A percentile compares a stretch with the other conserved stretches of the same genome.
These are phyloP conservation scores for Telfairia occidentalis DNA, from an alignment of 331 rosid genomes.

Conservation along the genomic window DNA sequence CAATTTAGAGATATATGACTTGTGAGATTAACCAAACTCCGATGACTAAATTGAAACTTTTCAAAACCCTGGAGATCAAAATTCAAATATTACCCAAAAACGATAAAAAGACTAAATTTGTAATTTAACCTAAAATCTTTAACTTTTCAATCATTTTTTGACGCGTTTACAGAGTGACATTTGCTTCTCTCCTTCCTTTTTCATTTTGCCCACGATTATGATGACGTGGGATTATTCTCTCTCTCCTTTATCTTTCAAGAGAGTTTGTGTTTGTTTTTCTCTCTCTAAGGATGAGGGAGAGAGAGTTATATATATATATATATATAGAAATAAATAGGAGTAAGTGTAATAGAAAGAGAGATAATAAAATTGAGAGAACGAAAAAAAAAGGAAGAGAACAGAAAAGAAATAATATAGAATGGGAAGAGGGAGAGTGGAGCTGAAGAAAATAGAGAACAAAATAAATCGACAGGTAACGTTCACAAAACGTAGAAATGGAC, in stretches of 20 bases:
- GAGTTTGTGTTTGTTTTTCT: background rate
- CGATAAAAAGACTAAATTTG: too few relatives aligned
- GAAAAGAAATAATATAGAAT: background rate
- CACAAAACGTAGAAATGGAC: slow-evolving; percentile 1
- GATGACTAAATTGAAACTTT: too few relatives aligned
- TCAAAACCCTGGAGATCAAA: too few relatives aligned
- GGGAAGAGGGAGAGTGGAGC: slow-evolving; percentile 4
- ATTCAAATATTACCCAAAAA: too few relatives aligned
- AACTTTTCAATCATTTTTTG: too few relatives aligned
- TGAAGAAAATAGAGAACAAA: slow-evolving; percentile 9
- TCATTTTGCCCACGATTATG: too few relatives aligned
- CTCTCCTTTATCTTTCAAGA: background rate
- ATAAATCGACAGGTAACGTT: slow-evolving; percentile 3
- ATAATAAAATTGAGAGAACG: background rate
- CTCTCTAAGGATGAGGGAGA: background rate
- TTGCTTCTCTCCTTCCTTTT: too few relatives aligned
- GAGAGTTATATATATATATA: too few relatives aligned
- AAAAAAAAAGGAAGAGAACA: background rate
- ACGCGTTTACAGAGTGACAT: too few relatives aligned
- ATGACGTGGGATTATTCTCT: background rate
- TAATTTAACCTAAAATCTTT: too few relatives aligned
- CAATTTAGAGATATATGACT: too few relatives aligned
- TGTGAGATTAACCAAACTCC: too few relatives aligned
- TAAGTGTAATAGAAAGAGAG: background rate
- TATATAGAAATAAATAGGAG: background rate